Evolutionary conservation across 1,284 basidiomycete species (phyloP).

Genomic region (Naganishia albida): DNA sequence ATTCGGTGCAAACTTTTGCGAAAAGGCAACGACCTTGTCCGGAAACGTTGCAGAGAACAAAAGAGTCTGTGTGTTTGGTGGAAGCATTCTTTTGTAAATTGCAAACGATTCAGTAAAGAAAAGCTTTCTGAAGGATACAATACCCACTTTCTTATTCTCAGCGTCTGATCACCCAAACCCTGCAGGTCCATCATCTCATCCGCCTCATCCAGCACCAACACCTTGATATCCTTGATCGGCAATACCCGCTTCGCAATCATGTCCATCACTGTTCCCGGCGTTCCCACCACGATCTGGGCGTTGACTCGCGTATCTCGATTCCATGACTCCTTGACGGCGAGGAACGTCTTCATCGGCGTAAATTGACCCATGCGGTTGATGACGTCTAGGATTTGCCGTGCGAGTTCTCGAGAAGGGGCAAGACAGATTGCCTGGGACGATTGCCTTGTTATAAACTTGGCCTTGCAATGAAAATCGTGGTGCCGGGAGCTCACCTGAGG

Average conservation of each 20-base stretch:
- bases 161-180: slow-evolving; percentile 93
- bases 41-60: slow-evolving; percentile 99
- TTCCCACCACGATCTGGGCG: slow-evolving; percentile 92
- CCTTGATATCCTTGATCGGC: slow-evolving; percentile 78
- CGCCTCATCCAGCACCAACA: slow-evolving; percentile 96
- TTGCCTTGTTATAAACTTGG: neutral
- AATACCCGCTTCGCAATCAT: slow-evolving; percentile 61
- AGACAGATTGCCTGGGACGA: slow-evolving; percentile 77
- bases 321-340: slow-evolving; percentile 84
- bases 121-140: neutral
- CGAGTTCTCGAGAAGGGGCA: slow-evolving; percentile 92
- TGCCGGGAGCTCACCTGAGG: slow-evolving; percentile 66
- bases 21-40: slow-evolving; percentile 85
- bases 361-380: slow-evolving; percentile 87
- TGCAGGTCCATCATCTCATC: slow-evolving; percentile 98
- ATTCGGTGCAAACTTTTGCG: slow-evolving; percentile 84
- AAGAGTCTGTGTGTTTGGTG: slow-evolving; percentile 71
- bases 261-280: slow-evolving; percentile 92
- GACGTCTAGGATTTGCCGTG: slow-evolving; percentile 91
- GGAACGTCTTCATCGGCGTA: slow-evolving; percentile 86
- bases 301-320: slow-evolving; percentile 61
- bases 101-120: neutral
- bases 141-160: slow-evolving; percentile 88
- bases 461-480: neutral
- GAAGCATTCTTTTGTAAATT: slow-evolving; percentile 43